A percentile compares a stretch with the other conserved stretches of the same genome.
Conservation (phyloP, 345 rosid species). For the Populus ilicifolia region DNA sequence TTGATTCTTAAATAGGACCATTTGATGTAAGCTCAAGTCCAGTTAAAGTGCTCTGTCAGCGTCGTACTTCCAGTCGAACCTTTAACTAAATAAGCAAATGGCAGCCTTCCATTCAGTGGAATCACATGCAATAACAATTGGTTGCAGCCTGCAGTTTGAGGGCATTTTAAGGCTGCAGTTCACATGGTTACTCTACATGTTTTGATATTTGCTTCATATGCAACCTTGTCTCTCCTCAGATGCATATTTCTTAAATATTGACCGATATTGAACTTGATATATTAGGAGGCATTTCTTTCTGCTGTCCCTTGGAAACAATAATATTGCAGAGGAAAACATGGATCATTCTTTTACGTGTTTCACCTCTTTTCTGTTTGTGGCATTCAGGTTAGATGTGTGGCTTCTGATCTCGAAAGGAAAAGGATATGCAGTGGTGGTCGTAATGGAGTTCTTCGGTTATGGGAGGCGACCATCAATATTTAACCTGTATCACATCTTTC, state of each 20-base stretch:
- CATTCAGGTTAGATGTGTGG: slow-evolving; percentile 82
- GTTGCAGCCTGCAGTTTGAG: too few relatives aligned
- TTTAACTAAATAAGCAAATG: too few relatives aligned
- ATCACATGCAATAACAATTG: too few relatives aligned
- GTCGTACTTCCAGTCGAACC: too few relatives aligned
- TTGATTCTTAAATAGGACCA: too few relatives aligned
- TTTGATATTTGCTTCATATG: too few relatives aligned
- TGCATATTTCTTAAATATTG: not conserved
- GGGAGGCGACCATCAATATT: slow-evolving; percentile 99
- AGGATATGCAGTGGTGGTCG: slow-evolving; percentile 99
- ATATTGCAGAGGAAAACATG: not conserved
- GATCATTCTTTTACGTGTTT: not conserved
- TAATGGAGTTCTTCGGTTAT: slow-evolving; percentile 84
- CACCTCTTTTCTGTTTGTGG: slow-evolving; percentile 1
- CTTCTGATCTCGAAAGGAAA: slow-evolving; percentile 96
- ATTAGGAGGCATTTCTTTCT: not conserved
- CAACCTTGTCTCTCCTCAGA: not conserved
- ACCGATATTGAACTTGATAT: not conserved
- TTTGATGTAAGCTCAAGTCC: too few relatives aligned
- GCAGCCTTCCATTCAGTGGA: too few relatives aligned
- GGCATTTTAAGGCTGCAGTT: too few relatives aligned
- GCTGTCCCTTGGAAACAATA: not conserved
- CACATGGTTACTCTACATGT: too few relatives aligned
- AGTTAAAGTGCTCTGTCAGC: too few relatives aligned
- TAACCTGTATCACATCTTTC: slow-evolving; percentile 15